Evolutionary conservation across 257 asterid genomes (phyloP).

Genomic region (Solanum infundibuliforme): DNA sequence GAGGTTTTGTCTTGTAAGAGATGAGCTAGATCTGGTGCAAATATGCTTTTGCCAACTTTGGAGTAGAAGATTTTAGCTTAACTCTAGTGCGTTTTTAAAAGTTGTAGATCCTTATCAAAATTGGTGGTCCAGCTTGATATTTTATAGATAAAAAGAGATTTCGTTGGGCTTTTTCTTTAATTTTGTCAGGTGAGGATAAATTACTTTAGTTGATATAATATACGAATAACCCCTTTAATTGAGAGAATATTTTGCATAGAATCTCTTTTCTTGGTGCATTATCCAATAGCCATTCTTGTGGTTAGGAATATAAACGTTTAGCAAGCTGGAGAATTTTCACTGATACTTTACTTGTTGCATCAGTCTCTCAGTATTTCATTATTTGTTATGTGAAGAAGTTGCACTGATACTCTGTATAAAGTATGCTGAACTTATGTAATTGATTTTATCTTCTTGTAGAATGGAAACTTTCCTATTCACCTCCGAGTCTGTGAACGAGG

Average conservation of each 20-base stretch:
- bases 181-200: not conserved
- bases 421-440: not conserved
- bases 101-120: not conserved
- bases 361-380: not conserved
- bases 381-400: not conserved
- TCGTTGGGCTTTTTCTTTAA: not conserved
- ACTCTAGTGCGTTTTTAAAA: not conserved
- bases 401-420: not conserved
- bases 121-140: not conserved
- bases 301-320: not conserved
- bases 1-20: not conserved
- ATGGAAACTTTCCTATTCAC: conserved; percentile 60
- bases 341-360: not conserved
- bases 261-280: not conserved
- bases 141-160: not conserved
- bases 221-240: not conserved
- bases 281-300: not conserved
- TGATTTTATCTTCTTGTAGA: conserved; percentile 1
- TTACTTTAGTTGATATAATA: not conserved
- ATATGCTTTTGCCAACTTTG: not conserved
- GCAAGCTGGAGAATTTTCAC: not conserved
- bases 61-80: not conserved
- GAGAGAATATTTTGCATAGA: not conserved
- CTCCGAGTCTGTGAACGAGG: conserved; percentile 59
- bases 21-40: not conserved